phyloP scores from a whole-genome alignment of 352 stramenopile species.

The Phytophthora tubulina region DNA sequence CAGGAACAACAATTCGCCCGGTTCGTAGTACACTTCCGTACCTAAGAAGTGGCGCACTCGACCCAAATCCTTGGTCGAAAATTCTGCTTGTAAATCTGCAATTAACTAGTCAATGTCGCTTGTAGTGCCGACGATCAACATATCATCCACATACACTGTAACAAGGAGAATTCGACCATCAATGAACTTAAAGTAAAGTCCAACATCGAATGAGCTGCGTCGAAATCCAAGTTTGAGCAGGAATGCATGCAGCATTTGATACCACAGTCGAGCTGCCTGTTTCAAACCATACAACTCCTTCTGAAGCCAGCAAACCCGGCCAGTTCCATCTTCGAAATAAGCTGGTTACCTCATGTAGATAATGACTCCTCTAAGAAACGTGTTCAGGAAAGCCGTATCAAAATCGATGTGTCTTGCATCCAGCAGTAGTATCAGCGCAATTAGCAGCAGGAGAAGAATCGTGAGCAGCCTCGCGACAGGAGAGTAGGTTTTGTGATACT shows the following conservation, averaged over 20 bases:
- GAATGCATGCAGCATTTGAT: neutral
- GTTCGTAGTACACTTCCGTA: conserved; percentile 1
- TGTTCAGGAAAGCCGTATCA: conserved; percentile 12
- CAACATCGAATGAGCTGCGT: neutral
- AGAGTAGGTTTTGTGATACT: neutral
- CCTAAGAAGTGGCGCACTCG: neutral
- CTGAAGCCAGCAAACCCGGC: neutral
- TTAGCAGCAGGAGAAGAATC: neutral
- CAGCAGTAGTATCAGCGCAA: neutral
- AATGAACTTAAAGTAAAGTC: too few relatives aligned
- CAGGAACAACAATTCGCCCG: neutral
- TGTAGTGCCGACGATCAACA: too few relatives aligned
- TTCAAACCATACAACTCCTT: neutral
- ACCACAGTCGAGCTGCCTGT: neutral
- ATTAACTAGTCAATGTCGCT: neutral
- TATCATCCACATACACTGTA: too few relatives aligned
- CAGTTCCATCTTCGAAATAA: conserved; percentile 7
- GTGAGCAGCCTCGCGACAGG: neutral
- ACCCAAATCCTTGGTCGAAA: neutral
- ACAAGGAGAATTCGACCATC: too few relatives aligned
- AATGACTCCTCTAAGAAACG: neutral
- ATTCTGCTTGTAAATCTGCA: neutral
- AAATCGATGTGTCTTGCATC: neutral
- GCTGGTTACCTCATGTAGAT: conserved; percentile 19
- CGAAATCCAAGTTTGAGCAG: neutral